Evolutionary conservation across 306 rosid species (phyloP).

Genomic region (Carpinus fangiana): DNA sequence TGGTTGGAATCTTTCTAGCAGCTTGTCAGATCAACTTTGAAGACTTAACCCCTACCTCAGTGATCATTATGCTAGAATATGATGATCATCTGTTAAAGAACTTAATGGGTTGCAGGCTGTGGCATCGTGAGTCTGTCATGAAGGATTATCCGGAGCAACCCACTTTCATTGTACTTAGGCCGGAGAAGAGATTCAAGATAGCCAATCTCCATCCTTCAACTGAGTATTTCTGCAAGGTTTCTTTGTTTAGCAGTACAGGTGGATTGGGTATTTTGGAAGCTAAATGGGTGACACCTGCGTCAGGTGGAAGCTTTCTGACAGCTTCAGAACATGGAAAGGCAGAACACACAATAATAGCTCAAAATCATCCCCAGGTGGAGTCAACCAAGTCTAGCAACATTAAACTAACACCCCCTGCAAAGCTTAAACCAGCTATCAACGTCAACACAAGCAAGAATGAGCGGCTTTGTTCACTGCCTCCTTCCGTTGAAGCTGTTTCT

Average conservation of each 20-base stretch:
- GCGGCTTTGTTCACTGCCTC: constrained; percentile 44
- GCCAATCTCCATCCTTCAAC: constrained; percentile 70
- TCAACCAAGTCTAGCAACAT: constrained; percentile 50
- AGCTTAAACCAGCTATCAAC: constrained; percentile 26
- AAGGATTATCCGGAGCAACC: constrained; percentile 78
- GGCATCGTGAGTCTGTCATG: constrained; percentile 57
- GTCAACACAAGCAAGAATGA: constrained; percentile 42
- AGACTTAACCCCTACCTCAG: constrained; percentile 73
- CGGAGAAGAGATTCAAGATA: constrained; percentile 70
- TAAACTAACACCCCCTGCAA: constrained; percentile 35
- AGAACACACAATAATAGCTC: constrained; percentile 29
- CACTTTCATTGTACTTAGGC: constrained; percentile 72
- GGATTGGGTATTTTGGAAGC: constrained; percentile 77
- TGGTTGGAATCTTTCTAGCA: constrained; percentile 36
- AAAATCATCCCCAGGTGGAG: constrained; percentile 45
- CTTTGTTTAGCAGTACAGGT: constrained; percentile 68
- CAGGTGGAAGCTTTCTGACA: constrained; percentile 25
- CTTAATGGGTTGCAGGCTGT: constrained; percentile 78
- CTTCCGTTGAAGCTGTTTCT: constrained; percentile 41
- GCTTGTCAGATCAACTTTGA: constrained; percentile 67
- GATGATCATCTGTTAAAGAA: constrained; percentile 53
- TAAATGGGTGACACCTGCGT: constrained; percentile 70
- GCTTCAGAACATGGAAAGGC: constrained; percentile 26
- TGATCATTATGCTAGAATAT: constrained; percentile 63
- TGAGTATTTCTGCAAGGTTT: constrained; percentile 84